phyloP scores from a whole-genome alignment of 1,139 yeast genomes.

The Kurtzmaniella natalensis region DNA sequence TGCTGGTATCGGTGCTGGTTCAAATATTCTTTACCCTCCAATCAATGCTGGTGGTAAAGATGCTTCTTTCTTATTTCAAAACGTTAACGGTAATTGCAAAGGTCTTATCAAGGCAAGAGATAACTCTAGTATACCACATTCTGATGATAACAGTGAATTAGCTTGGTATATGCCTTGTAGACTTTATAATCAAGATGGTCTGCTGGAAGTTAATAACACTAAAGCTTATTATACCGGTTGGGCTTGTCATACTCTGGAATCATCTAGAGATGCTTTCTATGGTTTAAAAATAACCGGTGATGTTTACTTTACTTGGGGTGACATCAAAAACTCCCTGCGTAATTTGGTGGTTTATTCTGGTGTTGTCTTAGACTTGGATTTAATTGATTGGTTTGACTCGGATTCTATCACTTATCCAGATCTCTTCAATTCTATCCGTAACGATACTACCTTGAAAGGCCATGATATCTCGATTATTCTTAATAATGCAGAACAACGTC shows the following conservation, averaged over 20 bases:
- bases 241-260: slow-evolving; percentile 81
- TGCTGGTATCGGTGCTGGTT: slow-evolving; percentile 63
- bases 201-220: slow-evolving; percentile 59
- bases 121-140: slow-evolving; percentile 66
- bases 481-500: slow-evolving; percentile 63
- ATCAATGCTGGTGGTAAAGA: slow-evolving; percentile 86
- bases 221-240: slow-evolving; percentile 69
- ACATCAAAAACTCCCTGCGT: slow-evolving; percentile 64
- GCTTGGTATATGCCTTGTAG: slow-evolving; percentile 99
- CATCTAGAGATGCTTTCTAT: slow-evolving; percentile 69
- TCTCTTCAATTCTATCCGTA: slow-evolving; percentile 58
- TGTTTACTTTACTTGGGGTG: slow-evolving; percentile 89
- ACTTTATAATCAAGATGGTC: slow-evolving; percentile 63
- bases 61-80: slow-evolving; percentile 86
- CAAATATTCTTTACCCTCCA: slow-evolving; percentile 80
- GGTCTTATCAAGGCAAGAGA: slow-evolving; percentile 72
- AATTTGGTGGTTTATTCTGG: slow-evolving; percentile 86
- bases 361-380: slow-evolving; percentile 73
- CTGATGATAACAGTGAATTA: slow-evolving; percentile 48
- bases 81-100: slow-evolving; percentile 91
- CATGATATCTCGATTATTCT: slow-evolving; percentile 77
- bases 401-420: slow-evolving; percentile 71
- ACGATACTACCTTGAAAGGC: slow-evolving; percentile 58
- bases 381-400: slow-evolving; percentile 67
- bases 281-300: slow-evolving; percentile 60